Conservation (phyloP, 805 yeast species). For the Hanseniaspora clermontiae region DNA sequence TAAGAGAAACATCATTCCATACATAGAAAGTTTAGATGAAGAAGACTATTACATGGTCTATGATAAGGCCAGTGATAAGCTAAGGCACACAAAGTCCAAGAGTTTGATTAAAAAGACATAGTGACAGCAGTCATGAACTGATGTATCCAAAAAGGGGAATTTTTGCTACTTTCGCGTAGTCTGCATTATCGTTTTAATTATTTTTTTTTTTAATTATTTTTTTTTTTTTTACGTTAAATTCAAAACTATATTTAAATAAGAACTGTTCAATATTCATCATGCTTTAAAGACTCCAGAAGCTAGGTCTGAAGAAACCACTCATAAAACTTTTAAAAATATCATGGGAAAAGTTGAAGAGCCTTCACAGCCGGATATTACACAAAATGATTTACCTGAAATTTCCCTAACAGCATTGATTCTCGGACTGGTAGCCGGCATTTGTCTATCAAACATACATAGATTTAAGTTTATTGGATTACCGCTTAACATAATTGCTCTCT, state of each 20-base stretch:
- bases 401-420: conserved; percentile 34
- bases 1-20: conserved; percentile 25
- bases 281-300: no score
- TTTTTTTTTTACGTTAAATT: not conserved
- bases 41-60: conserved; percentile 24
- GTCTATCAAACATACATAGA: conserved; percentile 24
- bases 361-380: conserved; percentile 25
- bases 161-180: conserved; percentile 19
- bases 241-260: not conserved
- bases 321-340: no score
- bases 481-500: conserved; percentile 40
- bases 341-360: not conserved
- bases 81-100: conserved; percentile 25
- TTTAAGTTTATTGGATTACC: conserved; percentile 28
- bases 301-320: no score
- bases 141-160: conserved; percentile 26
- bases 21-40: conserved; percentile 25
- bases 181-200: conserved; percentile 17
- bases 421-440: conserved; percentile 34
- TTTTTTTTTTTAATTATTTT: not conserved
- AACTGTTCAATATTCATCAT: not conserved
- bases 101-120: conserved; percentile 21
- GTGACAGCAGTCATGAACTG: not conserved
- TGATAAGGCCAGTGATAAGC: conserved; percentile 23
- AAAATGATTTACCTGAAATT: conserved; percentile 34